Evolutionary conservation across 208 protist genomes (phyloP), one percentile per base, ranked within the genome.

Genomic region (Trypanosoma grayi): DNA sequence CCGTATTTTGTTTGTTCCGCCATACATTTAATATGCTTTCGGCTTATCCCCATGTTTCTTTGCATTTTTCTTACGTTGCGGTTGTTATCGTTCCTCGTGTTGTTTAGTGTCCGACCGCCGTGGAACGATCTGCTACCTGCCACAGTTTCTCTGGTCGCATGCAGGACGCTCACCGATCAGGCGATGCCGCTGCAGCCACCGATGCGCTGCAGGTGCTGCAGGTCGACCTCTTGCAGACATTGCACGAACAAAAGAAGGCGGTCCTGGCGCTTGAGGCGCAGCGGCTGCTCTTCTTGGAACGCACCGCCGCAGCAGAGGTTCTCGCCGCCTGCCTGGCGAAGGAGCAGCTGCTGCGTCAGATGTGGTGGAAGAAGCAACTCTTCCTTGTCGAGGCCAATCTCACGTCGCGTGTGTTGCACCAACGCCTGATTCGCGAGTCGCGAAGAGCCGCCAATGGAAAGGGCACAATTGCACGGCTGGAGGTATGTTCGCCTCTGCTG

Each of bases 211-310:
- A n/a, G 2, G n/a, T 24, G 53, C 6, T 41, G 14, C 55, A 18
- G 14, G 5, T 43, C 37, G 33, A 46, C 11, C 55, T 53, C 33
- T 55, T 58, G 55, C 34, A 28, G n/a, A 31, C n/a, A 0, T 22
- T 20, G 14, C 27, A 27, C 16, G 30, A 10, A 13, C 40, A 66
- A 34, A 66, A 73, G 31, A 36, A 24, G 22, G 51, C 37, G 14
- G 20, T 67, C 1, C 60, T 61, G 30, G 50, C 56, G 43, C n/a
- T 55, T 5, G 50, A 67, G 20, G 39, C 0, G 33, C n/a, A 62
- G 20, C 57, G 57, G 16, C 22, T 46, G 4, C 13, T 14, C 14
- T 53, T 62, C 30, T 44, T 53, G 16, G 11, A 33, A 8, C 7
- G 33, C 0, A 28, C 44, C 33, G 16, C 27, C 18, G 18, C 51